phyloP scores from a whole-genome alignment of 2,329 filamentous ascomycete genomes.

The Neopestalotiopsis sp. region DNA sequence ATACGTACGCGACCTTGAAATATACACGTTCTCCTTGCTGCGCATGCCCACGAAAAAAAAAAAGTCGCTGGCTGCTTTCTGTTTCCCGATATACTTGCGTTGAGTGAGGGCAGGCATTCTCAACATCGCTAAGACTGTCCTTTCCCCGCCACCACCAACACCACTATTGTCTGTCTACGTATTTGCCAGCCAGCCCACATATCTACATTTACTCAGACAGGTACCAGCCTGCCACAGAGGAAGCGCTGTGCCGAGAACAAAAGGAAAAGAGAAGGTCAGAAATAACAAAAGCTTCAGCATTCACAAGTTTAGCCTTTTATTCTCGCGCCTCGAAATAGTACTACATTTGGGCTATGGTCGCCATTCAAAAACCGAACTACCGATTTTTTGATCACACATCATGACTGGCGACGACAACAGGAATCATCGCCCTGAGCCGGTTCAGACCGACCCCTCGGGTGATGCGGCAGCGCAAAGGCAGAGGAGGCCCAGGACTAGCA shows the following conservation, averaged over 20 bases:
- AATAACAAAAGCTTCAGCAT: neutral
- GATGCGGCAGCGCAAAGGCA: conserved; percentile 34
- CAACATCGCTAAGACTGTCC: neutral
- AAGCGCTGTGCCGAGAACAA: neutral
- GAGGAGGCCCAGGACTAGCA: conserved; percentile 58
- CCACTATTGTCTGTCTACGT: neutral
- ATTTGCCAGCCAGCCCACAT: too few relatives aligned
- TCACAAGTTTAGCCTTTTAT: neutral
- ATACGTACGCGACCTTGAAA: neutral
- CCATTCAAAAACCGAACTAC: neutral
- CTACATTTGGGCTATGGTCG: conserved; percentile 6
- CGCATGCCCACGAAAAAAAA: neutral
- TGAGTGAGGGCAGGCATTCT: neutral
- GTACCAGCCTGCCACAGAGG: neutral
- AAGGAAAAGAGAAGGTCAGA: neutral
- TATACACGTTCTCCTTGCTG: neutral
- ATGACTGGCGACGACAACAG: conserved; percentile 17
- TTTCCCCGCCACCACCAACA: neutral
- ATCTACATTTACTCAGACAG: too few relatives aligned
- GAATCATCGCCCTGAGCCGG: conserved; percentile 19
- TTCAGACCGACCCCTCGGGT: conserved; percentile 22
- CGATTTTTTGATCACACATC: conserved; percentile 3
- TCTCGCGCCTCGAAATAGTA: neutral
- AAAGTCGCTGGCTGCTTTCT: neutral
- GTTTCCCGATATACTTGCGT: neutral